phyloP scores from a whole-genome alignment of 2,329 filamentous ascomycete species.

The Fulvia fulva region DNA sequence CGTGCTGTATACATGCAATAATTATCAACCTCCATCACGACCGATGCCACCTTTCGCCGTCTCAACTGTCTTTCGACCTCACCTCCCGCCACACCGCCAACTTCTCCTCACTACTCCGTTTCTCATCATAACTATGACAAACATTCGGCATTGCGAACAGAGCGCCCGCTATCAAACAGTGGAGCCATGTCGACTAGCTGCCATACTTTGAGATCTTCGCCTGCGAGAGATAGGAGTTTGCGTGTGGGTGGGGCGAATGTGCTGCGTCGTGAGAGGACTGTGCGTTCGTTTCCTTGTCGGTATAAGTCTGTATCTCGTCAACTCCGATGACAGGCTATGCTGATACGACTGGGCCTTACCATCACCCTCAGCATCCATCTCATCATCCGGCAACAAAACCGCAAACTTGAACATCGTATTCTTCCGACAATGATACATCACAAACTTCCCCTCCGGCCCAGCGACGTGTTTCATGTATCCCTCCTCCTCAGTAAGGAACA shows the following conservation, averaged over 20 bases:
- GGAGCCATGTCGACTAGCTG: constrained; percentile 59
- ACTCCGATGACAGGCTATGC: too few relatives aligned
- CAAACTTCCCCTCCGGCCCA: constrained; percentile 41
- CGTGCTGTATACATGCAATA: too few relatives aligned
- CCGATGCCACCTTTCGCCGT: too few relatives aligned
- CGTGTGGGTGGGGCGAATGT: constrained; percentile 35
- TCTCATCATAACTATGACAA: constrained; percentile 10
- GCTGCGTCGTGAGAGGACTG: constrained; percentile 39
- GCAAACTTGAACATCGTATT: constrained; percentile 47
- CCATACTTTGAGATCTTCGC: constrained; percentile 53
- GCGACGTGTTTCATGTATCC: constrained; percentile 41
- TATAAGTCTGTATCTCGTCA: constrained; percentile 32
- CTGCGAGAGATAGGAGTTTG: constrained; percentile 37
- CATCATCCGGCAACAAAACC: constrained; percentile 14
- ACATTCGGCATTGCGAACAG: neutral
- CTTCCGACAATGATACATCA: constrained; percentile 46
- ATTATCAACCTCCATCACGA: too few relatives aligned
- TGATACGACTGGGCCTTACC: too few relatives aligned
- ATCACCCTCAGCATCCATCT: neutral
- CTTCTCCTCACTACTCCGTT: constrained; percentile 3
- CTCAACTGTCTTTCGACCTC: neutral
- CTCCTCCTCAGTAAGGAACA: constrained; percentile 27
- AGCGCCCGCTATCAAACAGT: constrained; percentile 20
- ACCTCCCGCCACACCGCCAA: neutral
- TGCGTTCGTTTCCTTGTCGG: constrained; percentile 34